These are phyloP conservation scores for Coemansia furcata DNA, from an alignment of 192 early-diverging fungal genomes.

Conservation along the genomic window DNA sequence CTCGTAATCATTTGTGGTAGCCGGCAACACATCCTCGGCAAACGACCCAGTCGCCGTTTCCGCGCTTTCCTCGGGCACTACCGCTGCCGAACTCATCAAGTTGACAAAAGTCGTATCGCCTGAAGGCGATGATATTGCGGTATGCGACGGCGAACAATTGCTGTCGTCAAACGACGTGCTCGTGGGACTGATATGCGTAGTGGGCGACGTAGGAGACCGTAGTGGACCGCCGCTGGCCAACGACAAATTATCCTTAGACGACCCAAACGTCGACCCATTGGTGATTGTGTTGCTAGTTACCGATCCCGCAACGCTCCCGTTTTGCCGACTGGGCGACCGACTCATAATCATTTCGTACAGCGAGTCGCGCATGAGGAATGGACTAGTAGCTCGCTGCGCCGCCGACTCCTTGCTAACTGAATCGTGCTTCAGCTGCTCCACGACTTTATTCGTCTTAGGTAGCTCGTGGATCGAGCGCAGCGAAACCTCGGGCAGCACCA, in stretches of 20 bases:
- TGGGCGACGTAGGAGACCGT: conserved; percentile 30
- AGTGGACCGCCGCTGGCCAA: conserved; percentile 5
- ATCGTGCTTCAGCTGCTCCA: conserved; percentile 18
- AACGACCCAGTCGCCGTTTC: conserved; percentile 1
- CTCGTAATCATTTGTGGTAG: background rate
- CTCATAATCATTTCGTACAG: conserved; percentile 54
- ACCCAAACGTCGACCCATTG: conserved; percentile 37
- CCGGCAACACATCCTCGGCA: background rate
- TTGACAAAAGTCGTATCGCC: conserved; percentile 23
- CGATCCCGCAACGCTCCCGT: conserved; percentile 26
- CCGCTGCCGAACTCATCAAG: conserved; percentile 5
- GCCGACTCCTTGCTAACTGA: conserved; percentile 11
- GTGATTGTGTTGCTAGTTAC: conserved; percentile 36
- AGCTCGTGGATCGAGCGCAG: conserved; percentile 11
- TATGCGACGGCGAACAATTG: conserved; percentile 29
- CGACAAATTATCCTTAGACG: conserved; percentile 28
- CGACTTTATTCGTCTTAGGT: background rate
- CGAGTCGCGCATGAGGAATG: conserved; percentile 47
- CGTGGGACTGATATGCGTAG: conserved; percentile 33
- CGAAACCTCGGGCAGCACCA: conserved; percentile 14
- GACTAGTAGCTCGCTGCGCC: conserved; percentile 19
- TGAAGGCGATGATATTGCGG: conserved; percentile 28
- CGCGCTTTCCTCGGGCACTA: conserved; percentile 11
- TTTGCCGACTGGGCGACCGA: conserved; percentile 33
- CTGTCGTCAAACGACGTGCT: conserved; percentile 49